Percentiles rank a stretch among this genome's conserved stretches.
These are phyloP conservation scores for Phycomyces blakesleeanus DNA, from an alignment of 192 early-diverging fungal genomes.

Conservation along the genomic window DNA sequence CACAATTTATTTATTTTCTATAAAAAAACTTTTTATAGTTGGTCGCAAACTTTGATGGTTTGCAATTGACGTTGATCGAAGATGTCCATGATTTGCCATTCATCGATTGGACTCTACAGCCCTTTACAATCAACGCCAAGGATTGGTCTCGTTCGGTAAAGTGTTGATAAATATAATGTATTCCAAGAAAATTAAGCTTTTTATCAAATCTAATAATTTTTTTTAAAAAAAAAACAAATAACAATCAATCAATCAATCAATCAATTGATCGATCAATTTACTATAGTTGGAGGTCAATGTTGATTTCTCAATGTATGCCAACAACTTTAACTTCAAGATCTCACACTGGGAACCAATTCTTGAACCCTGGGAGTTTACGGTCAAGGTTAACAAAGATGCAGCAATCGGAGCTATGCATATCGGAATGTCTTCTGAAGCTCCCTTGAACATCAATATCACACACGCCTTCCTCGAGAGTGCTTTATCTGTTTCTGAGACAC, in stretches of 20 bases:
- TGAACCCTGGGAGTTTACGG: constrained; percentile 66
- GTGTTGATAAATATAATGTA: not conserved
- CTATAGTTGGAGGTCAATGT: constrained; percentile 49
- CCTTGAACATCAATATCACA: constrained; percentile 69
- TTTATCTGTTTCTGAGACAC: constrained; percentile 32
- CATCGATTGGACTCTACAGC: constrained; percentile 64
- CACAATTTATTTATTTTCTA: too few relatives aligned
- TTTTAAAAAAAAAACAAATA: too few relatives aligned
- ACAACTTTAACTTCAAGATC: constrained; percentile 82
- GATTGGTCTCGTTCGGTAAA: constrained; percentile 63
- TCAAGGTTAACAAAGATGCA: constrained; percentile 33
- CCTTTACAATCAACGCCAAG: constrained; percentile 59
- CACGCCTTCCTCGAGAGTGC: constrained; percentile 58
- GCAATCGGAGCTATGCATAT: constrained; percentile 35
- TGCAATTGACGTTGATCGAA: constrained; percentile 73
- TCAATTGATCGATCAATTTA: too few relatives aligned
- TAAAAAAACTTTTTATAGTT: constrained; percentile 20
- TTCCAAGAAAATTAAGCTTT: constrained; percentile 1
- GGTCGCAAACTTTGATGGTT: constrained; percentile 39
- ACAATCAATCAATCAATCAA: too few relatives aligned
- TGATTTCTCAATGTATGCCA: constrained; percentile 56
- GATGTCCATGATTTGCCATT: constrained; percentile 82
- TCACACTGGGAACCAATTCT: constrained; percentile 91
- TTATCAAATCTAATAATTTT: too few relatives aligned
- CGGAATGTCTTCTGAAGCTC: constrained; percentile 56